Evolutionary conservation across 2,329 filamentous ascomycete species (phyloP).

Genomic region (Colletotrichum siamense): DNA sequence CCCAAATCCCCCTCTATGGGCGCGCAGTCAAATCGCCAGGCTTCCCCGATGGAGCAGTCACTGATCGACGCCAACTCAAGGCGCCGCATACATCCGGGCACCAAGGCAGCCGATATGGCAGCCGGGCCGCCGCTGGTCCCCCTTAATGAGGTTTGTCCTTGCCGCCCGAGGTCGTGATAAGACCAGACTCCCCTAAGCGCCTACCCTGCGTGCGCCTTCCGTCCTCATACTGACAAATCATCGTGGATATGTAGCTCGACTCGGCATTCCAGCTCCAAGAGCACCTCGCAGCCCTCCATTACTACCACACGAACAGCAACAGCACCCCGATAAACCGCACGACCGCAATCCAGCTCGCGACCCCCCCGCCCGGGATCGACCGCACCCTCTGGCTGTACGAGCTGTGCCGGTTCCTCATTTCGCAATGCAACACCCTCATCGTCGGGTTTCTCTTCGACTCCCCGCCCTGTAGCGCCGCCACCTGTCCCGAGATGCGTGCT

Average conservation of each 20-base stretch:
- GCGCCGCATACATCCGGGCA: conserved; percentile 89
- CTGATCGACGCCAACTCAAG: conserved; percentile 76
- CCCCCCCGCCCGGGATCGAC: conserved; percentile 82
- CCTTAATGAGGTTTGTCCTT: conserved; percentile 73
- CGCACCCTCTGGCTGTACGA: conserved; percentile 96
- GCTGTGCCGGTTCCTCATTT: conserved; percentile 92
- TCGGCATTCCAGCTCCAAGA: conserved; percentile 98
- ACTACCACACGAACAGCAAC: conserved; percentile 74
- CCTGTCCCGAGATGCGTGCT: conserved; percentile 97
- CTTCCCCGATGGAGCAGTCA: conserved; percentile 66
- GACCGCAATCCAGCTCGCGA: conserved; percentile 77
- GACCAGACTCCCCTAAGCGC: background rate
- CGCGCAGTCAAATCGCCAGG: conserved; percentile 57
- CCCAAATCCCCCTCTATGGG: conserved; percentile 76
- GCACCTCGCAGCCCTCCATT: conserved; percentile 91
- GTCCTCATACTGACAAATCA: background rate
- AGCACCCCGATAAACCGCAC: conserved; percentile 76
- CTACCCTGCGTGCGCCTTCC: background rate
- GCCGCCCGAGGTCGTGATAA: conserved; percentile 5
- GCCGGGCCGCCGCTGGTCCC: conserved; percentile 89
- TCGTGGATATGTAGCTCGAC: conserved; percentile 73
- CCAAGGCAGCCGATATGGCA: conserved; percentile 90
- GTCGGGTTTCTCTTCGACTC: conserved; percentile 91
- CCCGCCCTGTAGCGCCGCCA: conserved; percentile 85
- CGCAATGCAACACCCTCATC: conserved; percentile 91